Percentiles rank a stretch among this genome's conserved stretches.
Conservation (phyloP, 2,329 filamentous ascomycete genomes). For the Calonectria naviculata region DNA sequence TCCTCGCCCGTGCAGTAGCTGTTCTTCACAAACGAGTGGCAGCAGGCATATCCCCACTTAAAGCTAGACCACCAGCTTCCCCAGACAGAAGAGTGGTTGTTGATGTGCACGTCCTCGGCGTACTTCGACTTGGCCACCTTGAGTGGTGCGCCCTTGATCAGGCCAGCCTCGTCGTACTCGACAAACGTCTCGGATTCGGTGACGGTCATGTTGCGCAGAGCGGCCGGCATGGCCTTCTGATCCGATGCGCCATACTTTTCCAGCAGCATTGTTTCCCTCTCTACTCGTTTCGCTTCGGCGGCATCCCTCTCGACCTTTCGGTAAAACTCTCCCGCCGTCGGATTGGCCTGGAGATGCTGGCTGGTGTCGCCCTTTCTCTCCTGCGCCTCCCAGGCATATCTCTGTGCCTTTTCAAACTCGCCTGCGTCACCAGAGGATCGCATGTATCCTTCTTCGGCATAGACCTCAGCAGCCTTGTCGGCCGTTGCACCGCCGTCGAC, state of each 20-base stretch:
- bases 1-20: conserved; percentile 97
- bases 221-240: conserved; percentile 64
- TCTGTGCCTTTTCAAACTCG: conserved; percentile 90
- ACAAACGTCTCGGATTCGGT: conserved; percentile 88
- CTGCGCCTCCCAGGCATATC: conserved; percentile 95
- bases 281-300: conserved; percentile 73
- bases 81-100: conserved; percentile 95
- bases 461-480: conserved; percentile 83
- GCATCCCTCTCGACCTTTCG: conserved; percentile 85
- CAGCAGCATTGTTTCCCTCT: conserved; percentile 75
- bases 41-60: conserved; percentile 96
- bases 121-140: conserved; percentile 89
- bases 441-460: conserved; percentile 94
- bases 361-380: conserved; percentile 83
- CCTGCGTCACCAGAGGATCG: conserved; percentile 89
- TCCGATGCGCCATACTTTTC: conserved; percentile 86
- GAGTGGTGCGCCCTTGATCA: conserved; percentile 88
- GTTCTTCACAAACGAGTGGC: conserved; percentile 93
- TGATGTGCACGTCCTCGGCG: conserved; percentile 84
- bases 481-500: conserved; percentile 84
- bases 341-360: conserved; percentile 94
- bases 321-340: conserved; percentile 88
- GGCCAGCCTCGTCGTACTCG: conserved; percentile 92
- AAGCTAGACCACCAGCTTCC: conserved; percentile 98
- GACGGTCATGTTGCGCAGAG: conserved; percentile 74